Base-by-base conservation (phyloP, 1,284 basidiomycete genomes). In the Sphagnurus paluster region DNA sequence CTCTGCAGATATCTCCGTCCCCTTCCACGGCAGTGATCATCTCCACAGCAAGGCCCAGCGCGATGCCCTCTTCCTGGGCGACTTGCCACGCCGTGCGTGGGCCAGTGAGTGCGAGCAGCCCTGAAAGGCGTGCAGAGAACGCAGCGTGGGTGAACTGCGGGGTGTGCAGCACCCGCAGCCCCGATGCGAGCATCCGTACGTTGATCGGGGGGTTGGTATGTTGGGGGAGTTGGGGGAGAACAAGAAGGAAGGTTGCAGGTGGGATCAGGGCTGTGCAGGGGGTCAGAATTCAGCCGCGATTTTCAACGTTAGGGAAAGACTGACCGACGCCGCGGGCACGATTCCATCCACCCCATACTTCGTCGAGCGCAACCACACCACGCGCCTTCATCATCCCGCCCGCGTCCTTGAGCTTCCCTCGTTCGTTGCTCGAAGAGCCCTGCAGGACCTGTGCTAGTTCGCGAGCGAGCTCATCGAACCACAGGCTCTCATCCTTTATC, bases 341-440 rank as follows among this genome's bases (percentile, higher is more conserved):
- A 66, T 98, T 98, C 96, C 96, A 99, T 1, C 90, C 80, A 34
- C 93, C 93, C 96, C 96, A 99, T 0, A 93, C 88, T 64, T 98
- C 94, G 64, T 99, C 96, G 14, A 98, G 71, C 0, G 87, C 90
- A 17, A 98, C 76, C 13, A 98, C 79, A 0, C 91, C 93, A 34
- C 86, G 75, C 26, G 73, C 70, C 50, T 72, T 74, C 84, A 89
- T 85, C 56, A 87, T 5, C 2, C 30, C 30, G 14, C 30, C 14
- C 10, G n/a, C n/a, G n/a, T n/a, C n/a, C n/a, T n/a, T n/a, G n/a
- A n/a, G n/a, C n/a, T n/a, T 71, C 8, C 85, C 81, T 2, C 64
- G 46, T 57, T 60, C 51, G 51, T 30, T 61, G 56, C 38, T 49
- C 49, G 37, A 54, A 25, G 61, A 62, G 11, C 83, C 82, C 55